A percentile compares a stretch with the other conserved stretches of the same genome.
Evolutionary conservation across 169 alveolate species (phyloP).

Genomic region (Plasmodium ovale): DNA sequence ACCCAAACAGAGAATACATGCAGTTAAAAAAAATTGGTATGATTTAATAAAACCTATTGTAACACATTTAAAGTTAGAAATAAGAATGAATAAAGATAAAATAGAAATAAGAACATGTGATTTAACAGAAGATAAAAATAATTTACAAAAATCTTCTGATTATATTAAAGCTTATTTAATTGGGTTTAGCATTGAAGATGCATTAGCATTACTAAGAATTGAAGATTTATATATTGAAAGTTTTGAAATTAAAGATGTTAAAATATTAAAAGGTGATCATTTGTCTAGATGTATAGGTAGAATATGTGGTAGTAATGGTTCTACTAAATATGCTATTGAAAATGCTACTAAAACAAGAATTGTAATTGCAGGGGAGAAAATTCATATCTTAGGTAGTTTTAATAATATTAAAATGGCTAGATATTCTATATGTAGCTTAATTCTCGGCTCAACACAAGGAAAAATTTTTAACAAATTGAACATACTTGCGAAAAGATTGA

Average conservation of each 20-base stretch:
- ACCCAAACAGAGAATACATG: conserved; percentile 80
- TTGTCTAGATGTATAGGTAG: conserved; percentile 98
- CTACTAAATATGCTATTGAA: conserved; percentile 99
- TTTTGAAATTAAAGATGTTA: conserved; percentile 98
- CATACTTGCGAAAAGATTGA: conserved; percentile 92
- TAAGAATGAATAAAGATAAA: conserved; percentile 73
- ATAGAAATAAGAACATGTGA: conserved; percentile 72
- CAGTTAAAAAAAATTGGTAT: conserved; percentile 75
- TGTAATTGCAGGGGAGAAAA: conserved; percentile 89
- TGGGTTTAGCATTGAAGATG: conserved; percentile 99
- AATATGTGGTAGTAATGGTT: conserved; percentile 99
- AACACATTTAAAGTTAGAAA: conserved; percentile 76
- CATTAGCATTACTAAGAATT: conserved; percentile 97
- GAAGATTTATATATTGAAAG: conserved; percentile 98
- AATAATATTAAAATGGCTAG: conserved; percentile 97
- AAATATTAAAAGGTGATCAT: conserved; percentile 98
- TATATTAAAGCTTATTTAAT: conserved; percentile 97
- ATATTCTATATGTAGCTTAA: conserved; percentile 97
- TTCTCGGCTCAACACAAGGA: conserved; percentile 98
- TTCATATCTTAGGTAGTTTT: conserved; percentile 91
- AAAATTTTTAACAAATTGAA: conserved; percentile 96
- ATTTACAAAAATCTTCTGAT: conserved; percentile 95
- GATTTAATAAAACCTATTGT: conserved; percentile 70
- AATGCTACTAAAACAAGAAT: conserved; percentile 99
- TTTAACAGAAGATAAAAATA: conserved; percentile 72